Conservation (phyloP, 345 rosid species). For the Acer negundo region DNA sequence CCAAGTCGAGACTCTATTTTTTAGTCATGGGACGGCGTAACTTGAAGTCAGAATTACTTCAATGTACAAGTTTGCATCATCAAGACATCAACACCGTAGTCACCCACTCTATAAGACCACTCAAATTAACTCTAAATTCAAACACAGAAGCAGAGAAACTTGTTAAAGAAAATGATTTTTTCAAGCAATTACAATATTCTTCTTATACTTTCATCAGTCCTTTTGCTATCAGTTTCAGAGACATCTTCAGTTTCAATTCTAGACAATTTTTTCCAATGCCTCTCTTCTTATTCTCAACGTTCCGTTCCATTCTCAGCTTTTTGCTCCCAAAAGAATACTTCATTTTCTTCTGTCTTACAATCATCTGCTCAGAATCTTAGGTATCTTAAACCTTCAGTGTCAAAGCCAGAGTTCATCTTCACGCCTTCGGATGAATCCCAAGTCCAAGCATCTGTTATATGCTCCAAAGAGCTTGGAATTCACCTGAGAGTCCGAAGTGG, state of each 20-base stretch:
- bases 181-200: neutral
- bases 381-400: constrained; percentile 9
- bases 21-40: neutral
- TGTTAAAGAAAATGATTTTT: constrained; percentile 8
- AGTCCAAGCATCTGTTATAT: constrained; percentile 32
- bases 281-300: neutral
- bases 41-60: constrained; percentile 11
- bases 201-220: neutral
- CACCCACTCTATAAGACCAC: neutral
- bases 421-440: constrained; percentile 26
- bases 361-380: constrained; percentile 21
- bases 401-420: constrained; percentile 30
- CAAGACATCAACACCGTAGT: neutral
- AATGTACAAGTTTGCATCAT: neutral
- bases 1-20: neutral
- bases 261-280: neutral
- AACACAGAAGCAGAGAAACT: neutral
- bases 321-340: constrained; percentile 1
- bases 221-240: constrained; percentile 9
- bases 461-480: constrained; percentile 21
- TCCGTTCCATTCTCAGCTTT: neutral
- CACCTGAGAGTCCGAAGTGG: constrained; percentile 38
- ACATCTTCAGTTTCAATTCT: constrained; percentile 3
- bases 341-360: neutral
- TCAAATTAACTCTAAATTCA: neutral